Percentiles rank a stretch among this genome's conserved stretches.
phyloP scores from a whole-genome alignment of 176 grass and related monocot genomes.

The Paspalum vaginatum region DNA sequence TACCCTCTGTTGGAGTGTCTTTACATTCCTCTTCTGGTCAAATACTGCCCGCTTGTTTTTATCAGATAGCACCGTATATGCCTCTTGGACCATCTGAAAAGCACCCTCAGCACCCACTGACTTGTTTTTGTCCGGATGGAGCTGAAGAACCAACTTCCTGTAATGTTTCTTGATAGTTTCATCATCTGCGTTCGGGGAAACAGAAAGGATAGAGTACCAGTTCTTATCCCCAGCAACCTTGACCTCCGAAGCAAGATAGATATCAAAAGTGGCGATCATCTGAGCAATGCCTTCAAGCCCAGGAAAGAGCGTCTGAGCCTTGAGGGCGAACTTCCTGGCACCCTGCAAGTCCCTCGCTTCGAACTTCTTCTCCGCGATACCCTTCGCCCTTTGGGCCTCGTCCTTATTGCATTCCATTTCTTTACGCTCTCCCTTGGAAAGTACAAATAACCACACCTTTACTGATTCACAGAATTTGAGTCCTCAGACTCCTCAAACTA shows the following conservation, averaged over 20 bases:
- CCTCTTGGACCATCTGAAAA: conserved; percentile 40
- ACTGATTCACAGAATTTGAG: neutral
- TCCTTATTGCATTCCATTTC: conserved; percentile 50
- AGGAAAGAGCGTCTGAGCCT: conserved; percentile 35
- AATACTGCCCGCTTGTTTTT: conserved; percentile 20
- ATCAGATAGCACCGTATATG: conserved; percentile 30
- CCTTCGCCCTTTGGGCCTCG: conserved; percentile 38
- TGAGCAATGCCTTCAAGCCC: conserved; percentile 33
- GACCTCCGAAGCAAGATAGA: conserved; percentile 35
- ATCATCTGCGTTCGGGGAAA: neutral
- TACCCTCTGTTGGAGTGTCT: conserved; percentile 10
- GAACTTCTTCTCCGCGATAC: conserved; percentile 34
- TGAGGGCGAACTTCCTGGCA: conserved; percentile 42
- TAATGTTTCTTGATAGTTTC: conserved; percentile 27
- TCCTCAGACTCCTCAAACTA: neutral
- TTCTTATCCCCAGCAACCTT: conserved; percentile 31
- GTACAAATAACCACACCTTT: neutral
- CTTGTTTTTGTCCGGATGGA: conserved; percentile 42
- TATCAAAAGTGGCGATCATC: conserved; percentile 36
- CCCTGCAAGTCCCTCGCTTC: conserved; percentile 13
- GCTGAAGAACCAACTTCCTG: conserved; percentile 30
- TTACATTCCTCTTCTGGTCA: conserved; percentile 39
- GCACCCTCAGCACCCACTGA: conserved; percentile 42
- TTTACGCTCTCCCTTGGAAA: no score
- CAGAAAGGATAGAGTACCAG: conserved; percentile 33